Conservation (phyloP, 2,329 filamentous ascomycete species). For the Colletotrichum navitas region DNA sequence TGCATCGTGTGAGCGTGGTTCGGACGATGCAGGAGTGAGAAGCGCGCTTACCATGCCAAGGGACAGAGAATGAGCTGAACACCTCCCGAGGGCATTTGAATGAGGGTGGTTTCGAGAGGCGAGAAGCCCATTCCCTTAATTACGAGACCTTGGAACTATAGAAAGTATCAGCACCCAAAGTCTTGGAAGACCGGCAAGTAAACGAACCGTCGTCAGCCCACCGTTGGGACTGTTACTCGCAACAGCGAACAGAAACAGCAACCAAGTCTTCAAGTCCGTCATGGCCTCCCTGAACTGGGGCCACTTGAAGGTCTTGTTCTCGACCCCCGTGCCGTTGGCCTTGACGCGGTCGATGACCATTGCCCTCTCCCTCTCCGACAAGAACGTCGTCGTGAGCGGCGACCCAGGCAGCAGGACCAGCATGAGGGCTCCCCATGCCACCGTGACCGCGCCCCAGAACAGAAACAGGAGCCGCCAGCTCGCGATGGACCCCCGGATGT, state of each 20-base stretch:
- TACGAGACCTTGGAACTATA: slow-evolving; percentile 76
- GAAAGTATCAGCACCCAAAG: slow-evolving; percentile 47
- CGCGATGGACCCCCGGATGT: slow-evolving; percentile 55
- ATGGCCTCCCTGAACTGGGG: slow-evolving; percentile 70
- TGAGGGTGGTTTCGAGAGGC: slow-evolving; percentile 67
- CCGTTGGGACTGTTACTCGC: slow-evolving; percentile 74
- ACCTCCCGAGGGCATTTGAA: slow-evolving; percentile 76
- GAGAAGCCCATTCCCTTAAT: slow-evolving; percentile 72
- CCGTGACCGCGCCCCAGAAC: slow-evolving; percentile 71
- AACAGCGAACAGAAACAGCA: slow-evolving; percentile 71
- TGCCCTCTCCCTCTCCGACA: slow-evolving; percentile 75
- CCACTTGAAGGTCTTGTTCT: slow-evolving; percentile 76
- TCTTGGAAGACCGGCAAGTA: accelerated
- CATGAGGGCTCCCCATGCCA: slow-evolving; percentile 67
- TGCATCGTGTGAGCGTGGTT: neutral
- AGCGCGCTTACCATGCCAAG: slow-evolving; percentile 15
- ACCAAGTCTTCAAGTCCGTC: slow-evolving; percentile 64
- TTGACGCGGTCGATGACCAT: slow-evolving; percentile 79
- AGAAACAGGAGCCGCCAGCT: slow-evolving; percentile 68
- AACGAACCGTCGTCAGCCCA: slow-evolving; percentile 26
- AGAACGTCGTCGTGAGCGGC: slow-evolving; percentile 63
- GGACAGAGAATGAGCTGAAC: slow-evolving; percentile 37
- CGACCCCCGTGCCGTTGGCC: slow-evolving; percentile 82
- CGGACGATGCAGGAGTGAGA: too few species aligned
- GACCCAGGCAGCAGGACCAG: slow-evolving; percentile 70